These are phyloP conservation scores for Cutaneotrichosporon daszewskae DNA, from an alignment of 1,284 basidiomycete genomes.

Conservation along the genomic window DNA sequence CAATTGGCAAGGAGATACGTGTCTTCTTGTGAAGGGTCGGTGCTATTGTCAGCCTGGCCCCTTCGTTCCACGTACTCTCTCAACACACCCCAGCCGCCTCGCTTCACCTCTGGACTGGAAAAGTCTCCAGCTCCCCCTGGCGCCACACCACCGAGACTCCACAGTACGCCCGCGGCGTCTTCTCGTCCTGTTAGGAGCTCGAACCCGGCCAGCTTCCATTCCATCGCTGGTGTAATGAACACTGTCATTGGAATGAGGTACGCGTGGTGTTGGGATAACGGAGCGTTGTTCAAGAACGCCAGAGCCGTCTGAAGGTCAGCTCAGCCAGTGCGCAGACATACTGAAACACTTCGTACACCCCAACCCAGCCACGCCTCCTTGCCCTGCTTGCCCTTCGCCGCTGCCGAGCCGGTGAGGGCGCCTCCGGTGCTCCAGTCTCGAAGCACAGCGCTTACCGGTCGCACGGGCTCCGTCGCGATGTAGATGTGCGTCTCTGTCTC, in stretches of 20 bases:
- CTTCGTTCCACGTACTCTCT: conserved; percentile 61
- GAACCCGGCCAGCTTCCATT: conserved; percentile 95
- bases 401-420: conserved; percentile 18
- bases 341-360: conserved; percentile 86
- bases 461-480: conserved; percentile 90
- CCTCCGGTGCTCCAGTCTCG: conserved; percentile 53
- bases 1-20: conserved; percentile 81
- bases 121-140: conserved; percentile 57
- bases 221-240: conserved; percentile 75
- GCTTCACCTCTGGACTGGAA: conserved; percentile 82
- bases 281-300: conserved; percentile 83
- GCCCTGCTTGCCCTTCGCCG: conserved; percentile 53
- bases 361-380: conserved; percentile 87
- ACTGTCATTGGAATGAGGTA: conserved; percentile 66
- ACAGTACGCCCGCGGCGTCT: conserved; percentile 39
- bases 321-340: conserved; percentile 48
- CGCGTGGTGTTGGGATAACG: conserved; percentile 81
- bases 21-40: conserved; percentile 67
- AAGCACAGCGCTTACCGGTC: conserved; percentile 65
- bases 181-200: conserved; percentile 64
- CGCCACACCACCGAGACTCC: conserved; percentile 67
- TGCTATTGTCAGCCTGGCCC: conserved; percentile 49
- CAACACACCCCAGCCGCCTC: conserved; percentile 71
- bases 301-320: conserved; percentile 65
- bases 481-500: conserved; percentile 83